Evolutionary conservation across 2,329 filamentous ascomycete genomes (phyloP), one percentile per base, ranked within the genome.

Genomic region (Aspergillus thermomutatus): DNA sequence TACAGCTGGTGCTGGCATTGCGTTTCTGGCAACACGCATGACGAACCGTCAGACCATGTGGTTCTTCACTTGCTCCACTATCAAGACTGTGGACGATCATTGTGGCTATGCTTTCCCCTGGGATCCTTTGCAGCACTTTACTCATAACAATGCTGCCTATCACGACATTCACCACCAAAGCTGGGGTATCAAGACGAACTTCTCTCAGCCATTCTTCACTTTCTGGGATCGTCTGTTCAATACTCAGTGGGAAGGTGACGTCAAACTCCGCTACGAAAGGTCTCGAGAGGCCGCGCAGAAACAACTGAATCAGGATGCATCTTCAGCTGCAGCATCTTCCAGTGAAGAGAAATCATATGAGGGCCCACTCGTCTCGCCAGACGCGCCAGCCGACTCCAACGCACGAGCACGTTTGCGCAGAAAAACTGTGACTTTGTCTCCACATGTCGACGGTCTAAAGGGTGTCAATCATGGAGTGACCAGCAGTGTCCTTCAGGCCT

Each of bases 91-190:
- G 26, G 92, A 97, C 69, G 94, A 99, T 71, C 94, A 99, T 78
- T 97, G 93, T 75, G 94, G 94, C 62, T 99, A 97, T 71, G 82
- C 86, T n/a, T 87, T 99, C 60, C 94, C 94, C 1, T 97, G 89
- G 86, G 94, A 99, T 73, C 93, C 93, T 2, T 80, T 97, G 53
- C 92, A 97, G 80, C 87, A 89, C 70, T 82, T 97, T 59, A 96
- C 92, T 47, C 89, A 89, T 72, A 97, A 99, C 81, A 97, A 97
- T 66, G 93, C 94, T 26, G 88, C 87, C 37, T 99, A 97, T 75
- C 94, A 99, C 71, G 94, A 99, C 70, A 93, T 99, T 57, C 94
- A 99, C 76, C 94, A 99, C 77, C 94, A 99, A 77, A 95, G 90
- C 75, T 97, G 93, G 92, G 94, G 94, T 56, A 96, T 99, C 82